Evolutionary conservation across 805 yeast genomes (phyloP), one percentile per base, ranked within the genome.

Genomic region (Lipomyces spencermartinsiae): DNA sequence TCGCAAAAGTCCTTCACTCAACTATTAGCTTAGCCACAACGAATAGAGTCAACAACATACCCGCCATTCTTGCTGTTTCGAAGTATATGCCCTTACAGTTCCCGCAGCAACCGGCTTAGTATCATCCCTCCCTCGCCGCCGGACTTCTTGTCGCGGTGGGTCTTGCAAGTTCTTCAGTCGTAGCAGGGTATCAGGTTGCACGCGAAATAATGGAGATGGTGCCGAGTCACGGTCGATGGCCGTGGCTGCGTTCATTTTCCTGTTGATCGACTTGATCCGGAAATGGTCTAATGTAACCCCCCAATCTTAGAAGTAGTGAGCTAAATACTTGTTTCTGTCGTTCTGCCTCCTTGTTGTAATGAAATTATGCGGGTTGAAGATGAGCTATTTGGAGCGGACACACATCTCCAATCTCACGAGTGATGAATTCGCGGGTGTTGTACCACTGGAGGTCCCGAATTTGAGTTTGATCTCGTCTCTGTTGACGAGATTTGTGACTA

Each of bases 11-110:
- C 46, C 63, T 61, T 25, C 12, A 19, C 51, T 3, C 57, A n/a
- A 3, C 14, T n/a, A 31, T 53, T 8, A 33, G 33, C 29, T 12
- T 16, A n/a, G 63, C 19, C 46, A 9, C 35, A 2, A 35, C 14
- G n/a, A 54, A 61, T n/a, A 14, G 14, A 7, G 16, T 10, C 29
- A 37, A 14, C 22, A 60, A 61, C 63, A 5, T 54, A 61, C 63
- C 39, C 62, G 22, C 63, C 63, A 61, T 54, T 61, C 63, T 37
- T 61, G 63, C 46, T 61, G 63, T 31, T 61, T 61, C 19, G 62
- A 51, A 6, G 61, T 51, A 55, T 61, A 61, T 16, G 63, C 63
- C 31, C 63, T 51, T 8, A 61, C 63, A n/a, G 63, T 61, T 10
- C 63, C 63, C 2, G 63, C 63, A 7, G 63, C 63, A 33, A 39